A percentile compares a stretch with the other conserved stretches of the same genome.
Conservation (phyloP, 176 grass and related monocot genomes). For the Puya raimondii region DNA sequence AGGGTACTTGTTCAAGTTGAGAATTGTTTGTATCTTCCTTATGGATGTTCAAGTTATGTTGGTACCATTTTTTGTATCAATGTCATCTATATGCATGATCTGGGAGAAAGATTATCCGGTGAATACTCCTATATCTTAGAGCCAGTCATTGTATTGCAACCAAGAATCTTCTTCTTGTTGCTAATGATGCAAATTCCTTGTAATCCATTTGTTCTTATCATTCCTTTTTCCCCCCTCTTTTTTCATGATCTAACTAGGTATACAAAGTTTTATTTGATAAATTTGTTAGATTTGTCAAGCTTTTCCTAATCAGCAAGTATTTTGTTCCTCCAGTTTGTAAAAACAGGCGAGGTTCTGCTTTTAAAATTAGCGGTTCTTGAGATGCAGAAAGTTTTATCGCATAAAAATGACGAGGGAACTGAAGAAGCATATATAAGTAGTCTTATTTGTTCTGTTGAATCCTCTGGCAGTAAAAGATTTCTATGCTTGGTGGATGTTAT, state of each 20-base stretch:
- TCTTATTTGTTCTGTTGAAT: conserved; percentile 60
- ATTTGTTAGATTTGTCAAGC: not conserved
- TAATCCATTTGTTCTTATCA: conserved; percentile 23
- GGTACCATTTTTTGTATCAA: not conserved
- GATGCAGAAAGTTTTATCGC: conserved; percentile 38
- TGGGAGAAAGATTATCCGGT: not conserved
- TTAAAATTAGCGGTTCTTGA: conserved; percentile 48
- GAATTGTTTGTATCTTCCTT: no score
- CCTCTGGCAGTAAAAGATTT: conserved; percentile 26
- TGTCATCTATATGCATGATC: not conserved
- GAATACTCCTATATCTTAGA: not conserved
- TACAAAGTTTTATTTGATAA: not conserved
- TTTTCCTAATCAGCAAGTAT: not conserved
- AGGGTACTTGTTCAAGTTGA: no score
- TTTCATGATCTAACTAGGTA: no score
- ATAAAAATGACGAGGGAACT: conserved; percentile 35
- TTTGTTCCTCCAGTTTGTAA: conserved; percentile 42
- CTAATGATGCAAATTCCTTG: not conserved
- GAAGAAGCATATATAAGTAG: conserved; percentile 49
- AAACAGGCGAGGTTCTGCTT: conserved; percentile 60
- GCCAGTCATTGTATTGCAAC: not conserved
- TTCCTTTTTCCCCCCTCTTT: conserved; percentile 10
- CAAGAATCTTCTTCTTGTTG: not conserved
- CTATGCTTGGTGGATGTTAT: conserved; percentile 52
- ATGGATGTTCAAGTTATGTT: not conserved